Base-by-base conservation (phyloP, 345 rosid genomes). In the Acer negundo region DNA sequence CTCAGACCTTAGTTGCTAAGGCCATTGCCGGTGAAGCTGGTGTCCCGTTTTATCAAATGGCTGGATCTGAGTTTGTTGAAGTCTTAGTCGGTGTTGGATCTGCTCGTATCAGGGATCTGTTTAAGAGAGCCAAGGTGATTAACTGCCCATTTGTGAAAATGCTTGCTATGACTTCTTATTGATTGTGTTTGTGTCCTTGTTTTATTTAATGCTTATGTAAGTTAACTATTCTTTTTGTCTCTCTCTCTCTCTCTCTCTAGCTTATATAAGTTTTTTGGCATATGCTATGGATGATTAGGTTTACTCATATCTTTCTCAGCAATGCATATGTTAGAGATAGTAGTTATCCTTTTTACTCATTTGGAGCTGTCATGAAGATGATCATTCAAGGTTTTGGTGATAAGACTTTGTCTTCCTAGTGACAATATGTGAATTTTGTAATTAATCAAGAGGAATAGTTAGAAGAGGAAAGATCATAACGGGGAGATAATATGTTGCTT, bases 21-120 rank as follows among this genome's bases (percentile, higher is more conserved):
- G 98, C 98, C 70, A 94, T 94, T 69, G 98, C 98, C 23, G 98
- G 98, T 73, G 97, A 94, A 85, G 98, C 97, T 73, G 98, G 97
- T 35, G 98, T 94, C 59, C 98, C 97, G 7, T 94, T 94, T 89
- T 94, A 94, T 80, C 97, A 93, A 82, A 94, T 94, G 98, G 98
- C 98, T 78, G 97, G 98, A 74, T 91, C 98, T 77, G 97, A 94
- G 80, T 94, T 94, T 78, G 97, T 94, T 5, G 98, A 94, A 84
- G 98, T 94, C 74, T 88, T 94, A 77, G 98, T 94, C 75, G 98
- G 98, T 73, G 98, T 94, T 70, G 98, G 97, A 69, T 93, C 98
- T 80, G 98, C 98, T 65, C 94, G 97, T 86, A 93, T 93, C 76
- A 93, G 98, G 85, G 98, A 94, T 88, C 84, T 94, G 23, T 94